Evolutionary conservation across 2,329 filamentous ascomycete species (phyloP).

Genomic region (Celoporthe dispersa): DNA sequence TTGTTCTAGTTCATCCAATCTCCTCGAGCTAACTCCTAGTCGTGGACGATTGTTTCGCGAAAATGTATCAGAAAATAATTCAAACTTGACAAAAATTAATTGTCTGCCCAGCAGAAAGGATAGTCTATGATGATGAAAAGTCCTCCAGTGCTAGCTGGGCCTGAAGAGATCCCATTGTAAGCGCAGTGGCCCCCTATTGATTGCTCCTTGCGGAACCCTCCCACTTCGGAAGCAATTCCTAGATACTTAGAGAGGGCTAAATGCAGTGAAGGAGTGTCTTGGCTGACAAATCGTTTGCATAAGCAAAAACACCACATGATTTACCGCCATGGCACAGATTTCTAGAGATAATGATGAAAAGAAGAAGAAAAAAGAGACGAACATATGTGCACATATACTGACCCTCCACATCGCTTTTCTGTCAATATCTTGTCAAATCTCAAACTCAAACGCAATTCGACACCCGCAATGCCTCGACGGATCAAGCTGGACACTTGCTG

Average conservation of each 20-base stretch:
- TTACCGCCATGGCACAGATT: not conserved
- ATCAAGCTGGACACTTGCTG: not conserved
- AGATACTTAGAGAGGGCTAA: not conserved
- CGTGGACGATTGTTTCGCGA: not conserved
- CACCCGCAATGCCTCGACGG: not conserved
- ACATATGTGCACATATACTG: not conserved
- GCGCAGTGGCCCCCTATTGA: no score
- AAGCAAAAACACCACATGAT: not conserved
- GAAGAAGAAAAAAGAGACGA: not conserved
- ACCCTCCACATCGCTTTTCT: not conserved
- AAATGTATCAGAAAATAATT: not conserved
- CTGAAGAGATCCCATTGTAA: no score
- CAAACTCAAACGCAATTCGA: not conserved
- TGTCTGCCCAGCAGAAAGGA: no score
- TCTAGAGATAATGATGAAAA: not conserved
- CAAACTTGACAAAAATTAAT: no score
- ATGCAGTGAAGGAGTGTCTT: not conserved
- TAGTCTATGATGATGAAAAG: no score
- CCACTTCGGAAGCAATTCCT: not conserved
- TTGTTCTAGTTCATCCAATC: not conserved
- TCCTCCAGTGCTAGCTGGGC: no score
- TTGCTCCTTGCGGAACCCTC: not conserved
- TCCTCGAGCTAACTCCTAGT: not conserved
- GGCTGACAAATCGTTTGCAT: not conserved
- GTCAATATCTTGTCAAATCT: not conserved